Evolutionary conservation across 257 asterid species (phyloP), one percentile per base, ranked within the genome.

Genomic region (Rubia yunnanensis): DNA sequence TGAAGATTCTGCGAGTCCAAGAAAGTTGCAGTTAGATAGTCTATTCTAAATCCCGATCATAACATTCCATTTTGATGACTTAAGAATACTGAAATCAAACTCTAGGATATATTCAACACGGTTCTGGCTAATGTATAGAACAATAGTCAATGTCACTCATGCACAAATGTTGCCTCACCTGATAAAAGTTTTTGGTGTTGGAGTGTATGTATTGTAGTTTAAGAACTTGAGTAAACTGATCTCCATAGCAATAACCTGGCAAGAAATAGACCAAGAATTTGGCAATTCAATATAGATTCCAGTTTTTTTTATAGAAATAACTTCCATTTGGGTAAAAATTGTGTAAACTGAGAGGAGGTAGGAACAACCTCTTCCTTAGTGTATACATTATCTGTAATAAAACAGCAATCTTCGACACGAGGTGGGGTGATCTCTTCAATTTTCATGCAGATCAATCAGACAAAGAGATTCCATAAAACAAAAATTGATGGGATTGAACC

Each of bases 351-450:
- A 66, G 10, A 39, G 49, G 56, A 70, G 44, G 60, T 49, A 8
- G 68, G 41, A 66, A 74, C 23, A 20, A 92, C 98, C 94, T 92
- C 98, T 64, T 79, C 83, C 82, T 76, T 80, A 30, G 83, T 84
- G 91, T 83, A 89, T 24, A 89, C 76, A 75, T 92, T 92, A 79
- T 92, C 96, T 44, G 98, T 85, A 44, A 92, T 84, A 70, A 87
- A 89, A 77, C 91, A 84, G 74, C 86, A 92, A 63, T 92, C 95
- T 66, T 92, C 96, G 30, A 81, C 77, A 68, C 77, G 86, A 15
- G 95, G 98, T 23, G 95, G 96, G 60, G 64, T 78, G 63, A 87
- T 83, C 67, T 92, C 98, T 83, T 89, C 97, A 77, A 79, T 82
- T 70, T 92, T 92, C 28, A 97, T 92, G 95, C 81, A 82, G 15